A percentile compares a stretch with the other conserved stretches of the same genome.
These are phyloP conservation scores for Bisporella sp. DNA, from an alignment of 2,329 filamentous ascomycete species.

Conservation along the genomic window DNA sequence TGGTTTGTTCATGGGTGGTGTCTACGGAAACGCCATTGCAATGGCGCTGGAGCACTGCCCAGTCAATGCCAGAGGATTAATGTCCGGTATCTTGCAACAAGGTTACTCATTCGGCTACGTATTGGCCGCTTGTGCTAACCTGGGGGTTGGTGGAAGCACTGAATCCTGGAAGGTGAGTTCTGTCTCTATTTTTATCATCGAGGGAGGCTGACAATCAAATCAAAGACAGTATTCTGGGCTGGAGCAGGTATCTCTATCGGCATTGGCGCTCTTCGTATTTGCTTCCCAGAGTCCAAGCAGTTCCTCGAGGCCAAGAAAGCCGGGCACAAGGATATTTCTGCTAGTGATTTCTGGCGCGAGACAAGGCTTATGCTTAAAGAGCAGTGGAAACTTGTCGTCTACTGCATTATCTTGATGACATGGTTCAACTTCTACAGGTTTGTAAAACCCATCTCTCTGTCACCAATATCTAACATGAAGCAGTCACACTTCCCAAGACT, in stretches of 20 bases:
- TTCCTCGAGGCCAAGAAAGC: constrained; percentile 63
- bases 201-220: too few relatives aligned
- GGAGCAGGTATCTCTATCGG: constrained; percentile 59
- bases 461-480: background rate
- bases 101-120: constrained; percentile 22
- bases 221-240: constrained; percentile 7
- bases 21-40: constrained; percentile 71
- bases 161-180: constrained; percentile 64
- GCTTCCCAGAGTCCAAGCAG: constrained; percentile 59
- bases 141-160: constrained; percentile 58
- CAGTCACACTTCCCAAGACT: constrained; percentile 68
- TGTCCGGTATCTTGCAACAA: constrained; percentile 22
- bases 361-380: constrained; percentile 58
- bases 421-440: constrained; percentile 53
- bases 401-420: constrained; percentile 71
- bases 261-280: too few relatives aligned
- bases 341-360: constrained; percentile 59
- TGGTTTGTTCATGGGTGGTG: constrained; percentile 70
- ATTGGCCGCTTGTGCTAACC: constrained; percentile 46
- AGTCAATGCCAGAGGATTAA: constrained; percentile 18
- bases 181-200: too few relatives aligned
- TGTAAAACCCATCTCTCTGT: background rate
- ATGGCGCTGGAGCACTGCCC: constrained; percentile 57
- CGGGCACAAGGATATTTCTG: constrained; percentile 42
- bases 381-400: constrained; percentile 73